Percentiles rank a stretch among this genome's conserved stretches.
Conservation (phyloP, 2,329 filamentous ascomycete species). For the Macroventuria anomochaeta region DNA sequence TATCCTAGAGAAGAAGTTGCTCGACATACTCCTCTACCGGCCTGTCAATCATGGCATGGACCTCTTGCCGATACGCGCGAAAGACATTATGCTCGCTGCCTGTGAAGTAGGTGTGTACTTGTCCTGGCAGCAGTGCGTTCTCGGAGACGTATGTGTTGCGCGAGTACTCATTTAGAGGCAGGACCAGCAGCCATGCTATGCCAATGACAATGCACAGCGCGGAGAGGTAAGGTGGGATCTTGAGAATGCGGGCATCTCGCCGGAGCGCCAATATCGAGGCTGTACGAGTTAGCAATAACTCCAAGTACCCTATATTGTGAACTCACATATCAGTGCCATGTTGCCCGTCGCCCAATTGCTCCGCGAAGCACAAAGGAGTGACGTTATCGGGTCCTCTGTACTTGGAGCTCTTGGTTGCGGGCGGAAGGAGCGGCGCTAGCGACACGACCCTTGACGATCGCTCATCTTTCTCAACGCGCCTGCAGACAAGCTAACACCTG, state of each 20-base stretch:
- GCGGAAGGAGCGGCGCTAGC: constrained; percentile 21
- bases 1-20: not conserved
- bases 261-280: constrained; percentile 72
- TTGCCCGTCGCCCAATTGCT: constrained; percentile 20
- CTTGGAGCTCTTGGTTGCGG: constrained; percentile 26
- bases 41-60: constrained; percentile 65
- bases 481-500: constrained; percentile 5
- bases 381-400: constrained; percentile 19
- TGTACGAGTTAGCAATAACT: constrained; percentile 21
- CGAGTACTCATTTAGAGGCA: constrained; percentile 90
- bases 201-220: constrained; percentile 84
- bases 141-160: constrained; percentile 95
- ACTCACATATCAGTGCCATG: constrained; percentile 49
- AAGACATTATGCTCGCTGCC: constrained; percentile 96
- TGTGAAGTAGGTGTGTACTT: constrained; percentile 97
- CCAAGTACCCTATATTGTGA: not conserved
- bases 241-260: constrained; percentile 80
- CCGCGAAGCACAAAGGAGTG: constrained; percentile 4
- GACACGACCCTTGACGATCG: constrained; percentile 9
- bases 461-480: constrained; percentile 23
- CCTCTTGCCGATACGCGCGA: constrained; percentile 84
- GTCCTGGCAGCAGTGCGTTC: constrained; percentile 91
- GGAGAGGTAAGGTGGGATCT: constrained; percentile 86
- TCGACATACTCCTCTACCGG: constrained; percentile 46
- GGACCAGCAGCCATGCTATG: constrained; percentile 84